Base-by-base conservation (phyloP, 768 basidiomycete species). In the Pleurotus platypus region DNA sequence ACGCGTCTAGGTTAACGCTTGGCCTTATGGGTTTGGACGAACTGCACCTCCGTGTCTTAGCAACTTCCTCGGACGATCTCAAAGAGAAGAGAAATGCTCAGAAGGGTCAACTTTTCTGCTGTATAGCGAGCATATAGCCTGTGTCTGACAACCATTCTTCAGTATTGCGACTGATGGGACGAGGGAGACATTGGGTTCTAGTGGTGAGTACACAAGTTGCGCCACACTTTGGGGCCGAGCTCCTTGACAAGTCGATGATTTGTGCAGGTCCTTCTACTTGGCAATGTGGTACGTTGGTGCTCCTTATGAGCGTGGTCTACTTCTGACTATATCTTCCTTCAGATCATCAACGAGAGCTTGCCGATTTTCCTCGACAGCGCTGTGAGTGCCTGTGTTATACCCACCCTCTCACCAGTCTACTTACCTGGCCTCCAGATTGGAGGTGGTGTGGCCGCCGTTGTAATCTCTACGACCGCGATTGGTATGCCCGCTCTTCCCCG, bases 1-100 rank as follows among this genome's bases (percentile, higher is more conserved):
- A 22, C 9, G 26, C 9, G 6, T 54, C 18, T 62, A 94, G 93
- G 2, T 73, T 97, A 54, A 97, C 94, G 0, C 83, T 97, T 26
- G 94, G 92, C 1, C 76, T 97, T 24, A 96, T 96, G 94, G 94
- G 94, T 1, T 79, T 95, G 15, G 94, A 97, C 61, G 91, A 94
- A 59, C 81, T 97, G 13, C 92, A 96, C 63, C 80, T 97, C 4
- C 84, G 92, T 15, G 94, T 96, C 3, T 77, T 97, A 42, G 78
- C 92, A 0, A 80, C 85, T 1, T 90, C 91, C 7, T 94, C 92
- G 0, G 89, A 90, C n/a, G 79, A 92, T 66, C 60, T 72, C 4
- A 76, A 63, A 18, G 90, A 95, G 70, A 80, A 82, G 63, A 61
- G 66, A 40, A 90, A 92, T 58, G 92, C 92, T 0, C 78, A 79